Evolutionary conservation across 371 early-diverging fungal species (phyloP), one percentile per base, ranked within the genome.

Genomic region (Mortierella sp.): DNA sequence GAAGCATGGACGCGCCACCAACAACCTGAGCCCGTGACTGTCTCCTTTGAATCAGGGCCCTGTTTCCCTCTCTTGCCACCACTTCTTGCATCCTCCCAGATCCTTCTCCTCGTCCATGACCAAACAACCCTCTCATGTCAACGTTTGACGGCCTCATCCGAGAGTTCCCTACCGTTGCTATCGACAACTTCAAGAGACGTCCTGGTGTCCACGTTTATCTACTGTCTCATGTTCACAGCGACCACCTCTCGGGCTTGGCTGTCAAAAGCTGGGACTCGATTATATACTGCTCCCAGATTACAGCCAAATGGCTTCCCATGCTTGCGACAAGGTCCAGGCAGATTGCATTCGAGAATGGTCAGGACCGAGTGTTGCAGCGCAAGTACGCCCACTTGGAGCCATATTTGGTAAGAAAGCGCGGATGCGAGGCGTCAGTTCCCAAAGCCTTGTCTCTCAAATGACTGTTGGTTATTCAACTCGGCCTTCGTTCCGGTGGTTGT

Each of bases 111-210:
- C 34, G 34, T 34, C 29, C 62, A 54, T 54, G 47, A 39, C 22
- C 40, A 37, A 52, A 41, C 31, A 17, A 47, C 19, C 14, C 19
- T 31, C 31, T 10, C 68, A 81, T 81, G 80, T 79, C 72, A 25
- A 80, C 80, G 17, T 81, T 81, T 65, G 79, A 83, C 40, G 83
- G 83, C 5, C 72, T 71, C 50, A 78, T 83, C 44, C 73, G 78
- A 22, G 83, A 83, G 55, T 83, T 81, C 63, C 83, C 83, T 4
- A 46, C 62, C 21, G 62, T 83, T 6, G 63, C 74, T 17, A 81
- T 83, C 62, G 83, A 83, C 52, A 67, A 77, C 29, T 83, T 83
- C 54, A 57, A 28, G 22, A 24, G 37, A 8, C 65, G 74, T n/a
- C 43, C 57, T 1, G 71, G 73, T 10, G 67, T 74, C 24, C 62